Base-by-base conservation (phyloP, 805 yeast genomes). In the Candida broadrunensis region DNA sequence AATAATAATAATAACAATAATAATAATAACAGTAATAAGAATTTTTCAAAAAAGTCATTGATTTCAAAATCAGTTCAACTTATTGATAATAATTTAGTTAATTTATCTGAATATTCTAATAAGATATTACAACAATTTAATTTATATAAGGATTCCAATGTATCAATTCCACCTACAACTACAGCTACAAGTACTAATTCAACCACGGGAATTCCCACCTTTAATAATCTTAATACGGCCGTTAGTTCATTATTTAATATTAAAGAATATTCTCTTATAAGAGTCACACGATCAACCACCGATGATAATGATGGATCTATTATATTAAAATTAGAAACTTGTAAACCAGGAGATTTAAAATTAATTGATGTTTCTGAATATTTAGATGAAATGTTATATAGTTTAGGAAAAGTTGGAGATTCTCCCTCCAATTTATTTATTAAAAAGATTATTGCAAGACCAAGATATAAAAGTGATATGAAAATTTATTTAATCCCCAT, bases 381-480 rank as follows among this genome's bases (percentile, higher is more conserved):
- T 38, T 39, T 52, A 17, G 69, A 65, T 19, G 73, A 69, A 33
- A 61, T 65, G 64, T 43, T 55, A 13, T 59, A 62, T 35, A 56
- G 67, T 9, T 57, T 73, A 24, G 78, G 78, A 1, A 54, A 55
- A 23, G 46, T 51, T 2, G 71, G 71, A 19, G 77, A 73, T 36
- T 58, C 64, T 24, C 76, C 80, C 2, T 61, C 70, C 20, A 70
- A 78, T 30, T 58, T 73, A 3, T 80, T 76, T 50, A 58, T 80
- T 37, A 80, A 80, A 55, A 77, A 77, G 44, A 65, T 73, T 18
- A 72, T 79, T 25, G 84, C 84, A 12, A 62, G 83, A 48, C 85
- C 85, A 11, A 57, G 85, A 25, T 80, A 80, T 56, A 80, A 80
- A 52, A 66, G 78, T 4, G 77, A 76, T 47, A 80, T 80, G 85